Percentiles rank a stretch among this genome's conserved stretches.
Conservation (phyloP, 2,329 filamentous ascomycete genomes). For the Akanthomyces dipterigenus region DNA sequence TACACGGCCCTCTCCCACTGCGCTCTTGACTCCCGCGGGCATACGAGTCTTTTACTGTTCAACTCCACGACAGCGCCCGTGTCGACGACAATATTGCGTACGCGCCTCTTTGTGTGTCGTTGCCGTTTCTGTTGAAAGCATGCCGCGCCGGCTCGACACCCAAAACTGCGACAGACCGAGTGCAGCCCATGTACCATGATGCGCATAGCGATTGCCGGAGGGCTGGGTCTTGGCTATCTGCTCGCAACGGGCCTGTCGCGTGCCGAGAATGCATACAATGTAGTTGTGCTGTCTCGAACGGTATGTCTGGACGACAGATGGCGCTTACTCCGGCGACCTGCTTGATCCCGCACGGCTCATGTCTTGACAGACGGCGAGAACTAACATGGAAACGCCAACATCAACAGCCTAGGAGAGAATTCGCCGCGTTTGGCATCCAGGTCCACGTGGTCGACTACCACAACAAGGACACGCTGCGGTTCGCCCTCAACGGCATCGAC, state of each 20-base stretch:
- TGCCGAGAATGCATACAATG: conserved; percentile 52
- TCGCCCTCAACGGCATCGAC: conserved; percentile 64
- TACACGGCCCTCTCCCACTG: not conserved
- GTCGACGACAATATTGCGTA: not conserved
- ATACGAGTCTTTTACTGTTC: no score
- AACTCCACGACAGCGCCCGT: no score
- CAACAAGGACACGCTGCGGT: conserved; percentile 50
- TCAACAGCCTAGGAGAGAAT: conserved; percentile 46
- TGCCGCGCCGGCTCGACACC: not conserved
- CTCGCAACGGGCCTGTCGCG: conserved; percentile 50
- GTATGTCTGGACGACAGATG: no score
- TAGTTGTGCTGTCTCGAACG: conserved; percentile 62
- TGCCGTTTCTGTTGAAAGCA: not conserved
- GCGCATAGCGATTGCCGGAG: conserved; percentile 43
- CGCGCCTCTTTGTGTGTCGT: not conserved
- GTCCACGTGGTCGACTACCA: conserved; percentile 63
- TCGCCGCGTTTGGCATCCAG: conserved; percentile 53
- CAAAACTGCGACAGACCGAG: not conserved
- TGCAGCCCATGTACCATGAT: conserved; percentile 30
- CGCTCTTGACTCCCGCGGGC: no score
- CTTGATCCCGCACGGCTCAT: no score
- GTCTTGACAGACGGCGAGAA: not conserved
- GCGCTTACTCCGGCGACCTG: no score
- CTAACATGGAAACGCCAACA: not conserved
- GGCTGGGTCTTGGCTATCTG: conserved; percentile 37